phyloP scores from a whole-genome alignment of 345 rosid species.

The Eucalyptus pauciflora region DNA sequence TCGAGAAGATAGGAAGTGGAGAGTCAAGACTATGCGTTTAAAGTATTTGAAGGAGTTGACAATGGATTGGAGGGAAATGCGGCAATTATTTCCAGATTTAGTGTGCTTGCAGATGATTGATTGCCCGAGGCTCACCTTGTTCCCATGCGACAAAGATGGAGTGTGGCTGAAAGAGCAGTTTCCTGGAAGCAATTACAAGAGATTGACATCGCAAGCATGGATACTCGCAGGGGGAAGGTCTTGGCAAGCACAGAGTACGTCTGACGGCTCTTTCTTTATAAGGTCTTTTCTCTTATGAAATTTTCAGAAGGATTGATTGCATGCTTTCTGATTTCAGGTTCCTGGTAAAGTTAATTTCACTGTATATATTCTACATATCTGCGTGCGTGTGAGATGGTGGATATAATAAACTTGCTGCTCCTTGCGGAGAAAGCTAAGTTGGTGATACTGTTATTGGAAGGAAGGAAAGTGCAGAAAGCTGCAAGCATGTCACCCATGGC shows the following conservation, averaged over 20 bases:
- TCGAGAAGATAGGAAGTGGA: neutral
- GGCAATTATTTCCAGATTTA: constrained; percentile 6
- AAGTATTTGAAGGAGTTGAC: constrained; percentile 20
- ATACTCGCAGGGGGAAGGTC: neutral
- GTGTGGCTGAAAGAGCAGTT: neutral
- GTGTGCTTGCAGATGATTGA: constrained; percentile 14
- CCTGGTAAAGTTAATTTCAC: neutral
- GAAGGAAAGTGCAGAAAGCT: neutral
- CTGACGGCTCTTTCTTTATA: neutral
- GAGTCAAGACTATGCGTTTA: constrained; percentile 17
- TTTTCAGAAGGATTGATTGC: neutral
- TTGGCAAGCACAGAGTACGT: neutral
- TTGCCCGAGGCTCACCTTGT: constrained; percentile 22
- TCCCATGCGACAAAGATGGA: constrained; percentile 18
- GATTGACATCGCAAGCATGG: neutral
- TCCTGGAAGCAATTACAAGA: neutral
- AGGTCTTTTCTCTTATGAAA: neutral
- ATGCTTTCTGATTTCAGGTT: neutral
- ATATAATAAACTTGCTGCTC: neutral
- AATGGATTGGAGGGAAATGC: constrained; percentile 16
- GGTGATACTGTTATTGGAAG: neutral
- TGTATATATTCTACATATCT: neutral
- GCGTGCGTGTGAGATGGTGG: neutral
- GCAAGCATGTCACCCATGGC: neutral
- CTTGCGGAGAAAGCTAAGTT: neutral